Conservation (phyloP, 2,329 filamentous ascomycete species). For the Calonectria fujianensis region DNA sequence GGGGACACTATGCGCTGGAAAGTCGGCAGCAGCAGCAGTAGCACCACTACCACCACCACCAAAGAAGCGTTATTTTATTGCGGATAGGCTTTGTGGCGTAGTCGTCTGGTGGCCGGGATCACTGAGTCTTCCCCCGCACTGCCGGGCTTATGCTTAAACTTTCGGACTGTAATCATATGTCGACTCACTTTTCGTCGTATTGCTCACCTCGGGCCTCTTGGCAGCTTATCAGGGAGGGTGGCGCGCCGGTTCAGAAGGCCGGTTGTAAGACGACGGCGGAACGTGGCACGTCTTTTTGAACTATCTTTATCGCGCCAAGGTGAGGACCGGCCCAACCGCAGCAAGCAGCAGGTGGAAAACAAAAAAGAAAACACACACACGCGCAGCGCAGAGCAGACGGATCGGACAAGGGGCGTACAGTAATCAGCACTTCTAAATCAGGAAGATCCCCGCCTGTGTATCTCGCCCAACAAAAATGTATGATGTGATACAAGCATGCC, state of each 20-base stretch:
- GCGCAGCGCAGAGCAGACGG: neutral
- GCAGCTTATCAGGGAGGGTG: conserved; percentile 1
- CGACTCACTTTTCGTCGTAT: conserved; percentile 20
- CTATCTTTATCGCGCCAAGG: conserved; percentile 26
- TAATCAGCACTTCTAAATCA: conserved; percentile 24
- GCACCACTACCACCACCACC: no score
- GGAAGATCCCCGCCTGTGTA: neutral
- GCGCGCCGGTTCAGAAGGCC: neutral
- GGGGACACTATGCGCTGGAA: neutral
- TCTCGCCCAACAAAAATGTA: conserved; percentile 21
- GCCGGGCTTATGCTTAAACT: conserved; percentile 16
- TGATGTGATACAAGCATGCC: conserved; percentile 27
- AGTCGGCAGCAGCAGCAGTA: neutral
- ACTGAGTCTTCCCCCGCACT: neutral
- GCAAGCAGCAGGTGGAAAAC: neutral
- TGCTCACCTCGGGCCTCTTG: conserved; percentile 5
- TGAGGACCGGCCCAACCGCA: neutral
- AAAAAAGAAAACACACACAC: neutral
- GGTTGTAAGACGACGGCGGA: neutral
- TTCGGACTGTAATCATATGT: conserved; percentile 1
- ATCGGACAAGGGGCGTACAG: conserved; percentile 13
- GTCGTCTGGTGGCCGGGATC: conserved; percentile 10
- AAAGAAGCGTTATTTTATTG: conserved; percentile 12
- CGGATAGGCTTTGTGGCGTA: conserved; percentile 18
- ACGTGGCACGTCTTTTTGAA: conserved; percentile 3